Evolutionary conservation across 1,139 yeast species (phyloP).

Genomic region (Yamadazyma mexicana): DNA sequence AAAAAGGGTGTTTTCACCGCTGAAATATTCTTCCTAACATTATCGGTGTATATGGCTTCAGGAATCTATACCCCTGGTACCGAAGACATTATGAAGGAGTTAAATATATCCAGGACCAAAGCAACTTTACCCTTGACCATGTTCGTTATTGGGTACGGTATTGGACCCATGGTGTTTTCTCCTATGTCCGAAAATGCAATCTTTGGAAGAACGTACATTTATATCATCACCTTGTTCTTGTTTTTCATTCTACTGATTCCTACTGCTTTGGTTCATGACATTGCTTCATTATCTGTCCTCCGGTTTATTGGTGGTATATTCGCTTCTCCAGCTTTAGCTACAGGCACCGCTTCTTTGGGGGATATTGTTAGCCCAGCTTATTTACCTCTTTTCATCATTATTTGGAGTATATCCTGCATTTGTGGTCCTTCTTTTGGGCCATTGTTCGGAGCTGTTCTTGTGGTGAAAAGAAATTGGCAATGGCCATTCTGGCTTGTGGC

Average conservation of each 20-base stretch:
- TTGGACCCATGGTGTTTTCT: constrained; percentile 55
- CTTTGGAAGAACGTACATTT: constrained; percentile 54
- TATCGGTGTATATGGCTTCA: constrained; percentile 28
- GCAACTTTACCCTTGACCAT: constrained; percentile 43
- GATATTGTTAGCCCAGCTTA: constrained; percentile 27
- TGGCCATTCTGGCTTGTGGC: constrained; percentile 47
- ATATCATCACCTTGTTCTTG: constrained; percentile 30
- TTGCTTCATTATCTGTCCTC: constrained; percentile 32
- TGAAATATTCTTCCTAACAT: constrained; percentile 23
- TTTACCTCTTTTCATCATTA: constrained; percentile 27
- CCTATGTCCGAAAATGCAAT: constrained; percentile 51
- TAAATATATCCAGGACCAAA: constrained; percentile 38
- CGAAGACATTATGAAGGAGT: constrained; percentile 38
- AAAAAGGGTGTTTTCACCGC: constrained; percentile 21
- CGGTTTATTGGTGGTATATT: constrained; percentile 36
- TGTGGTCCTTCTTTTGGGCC: constrained; percentile 37
- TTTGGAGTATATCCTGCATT: constrained; percentile 31
- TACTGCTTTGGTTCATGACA: constrained; percentile 28
- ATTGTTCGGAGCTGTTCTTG: constrained; percentile 28
- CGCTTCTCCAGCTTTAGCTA: constrained; percentile 36
- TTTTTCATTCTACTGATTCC: constrained; percentile 36
- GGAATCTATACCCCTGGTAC: constrained; percentile 33
- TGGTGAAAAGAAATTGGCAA: constrained; percentile 36
- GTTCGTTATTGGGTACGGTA: constrained; percentile 54
- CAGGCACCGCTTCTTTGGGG: constrained; percentile 38